Evolutionary conservation across 176 grass and related monocot genomes (phyloP).

Genomic region (Thinopyrum elongatum): DNA sequence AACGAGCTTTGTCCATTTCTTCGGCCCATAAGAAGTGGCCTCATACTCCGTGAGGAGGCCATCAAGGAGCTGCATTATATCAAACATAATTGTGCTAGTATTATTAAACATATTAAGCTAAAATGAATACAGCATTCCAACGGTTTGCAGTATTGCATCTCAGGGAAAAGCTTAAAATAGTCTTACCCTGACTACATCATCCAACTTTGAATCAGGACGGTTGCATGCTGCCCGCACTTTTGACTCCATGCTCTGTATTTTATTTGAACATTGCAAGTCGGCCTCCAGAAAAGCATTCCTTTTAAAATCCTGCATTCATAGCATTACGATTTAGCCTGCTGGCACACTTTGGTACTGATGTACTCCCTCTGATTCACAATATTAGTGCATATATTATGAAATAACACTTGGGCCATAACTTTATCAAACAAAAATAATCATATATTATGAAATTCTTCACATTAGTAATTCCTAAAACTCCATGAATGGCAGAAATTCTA

Average conservation of each 20-base stretch:
- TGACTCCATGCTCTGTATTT: conserved; percentile 75
- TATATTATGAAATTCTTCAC: not conserved
- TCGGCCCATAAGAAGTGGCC: conserved; percentile 70
- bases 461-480: not conserved
- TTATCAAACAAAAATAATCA: not conserved
- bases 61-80: conserved; percentile 68
- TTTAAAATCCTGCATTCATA: conserved; percentile 77
- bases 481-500: not conserved
- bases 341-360: not conserved
- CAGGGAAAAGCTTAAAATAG: not conserved
- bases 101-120: not conserved
- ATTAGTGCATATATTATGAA: not conserved
- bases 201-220: conserved; percentile 71
- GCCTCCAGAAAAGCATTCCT: conserved; percentile 85
- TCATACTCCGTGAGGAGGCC: conserved; percentile 67
- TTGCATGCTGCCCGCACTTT: conserved; percentile 71
- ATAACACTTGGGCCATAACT: not conserved
- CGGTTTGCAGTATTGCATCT: not conserved
- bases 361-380: not conserved
- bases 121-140: not conserved
- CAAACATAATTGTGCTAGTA: not conserved
- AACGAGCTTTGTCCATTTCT: conserved; percentile 80
- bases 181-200: conserved; percentile 72
- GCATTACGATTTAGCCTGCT: not conserved
- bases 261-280: conserved; percentile 78